Evolutionary conservation across 306 rosid species (phyloP), one percentile per base, ranked within the genome.

Genomic region (apple (Malus domestica)): DNA sequence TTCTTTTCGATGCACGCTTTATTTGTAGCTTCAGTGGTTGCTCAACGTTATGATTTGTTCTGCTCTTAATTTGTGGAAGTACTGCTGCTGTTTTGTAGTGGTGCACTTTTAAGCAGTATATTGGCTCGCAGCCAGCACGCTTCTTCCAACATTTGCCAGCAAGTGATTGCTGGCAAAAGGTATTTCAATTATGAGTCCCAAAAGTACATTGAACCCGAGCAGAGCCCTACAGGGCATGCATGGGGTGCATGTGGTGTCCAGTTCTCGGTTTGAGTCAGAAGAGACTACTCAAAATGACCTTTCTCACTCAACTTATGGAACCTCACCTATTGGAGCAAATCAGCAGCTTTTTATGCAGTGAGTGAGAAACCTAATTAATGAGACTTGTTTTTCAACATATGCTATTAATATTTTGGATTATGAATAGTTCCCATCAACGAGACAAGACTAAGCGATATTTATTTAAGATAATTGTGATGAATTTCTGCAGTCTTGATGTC

Each of bases 191-290:
- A 94, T 89, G 97, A 74, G 78, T 85, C 88, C 83, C 78, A 78
- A 78, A 44, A 82, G 71, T 57, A 78, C 65, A 68, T 66, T 72
- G 78, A 81, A 68, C 46, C 72, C 71, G 46, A 80, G 86, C 80
- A 83, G 84, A 85, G 84, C 89, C 82, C 96, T 95, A 51, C 83
- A 90, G 78, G 92, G 93, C 60, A 75, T 95, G 78, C 97, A 87
- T 78, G 97, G 97, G 72, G 90, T 95, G 67, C 89, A 74, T 27
- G 87, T 90, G 55, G 86, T 73, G 70, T 79, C 96, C 76, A 81
- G 72, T 82, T 88, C 96, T 4, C 90, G 87, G 33, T 89, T 90
- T 69, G 71, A 71, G 35, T 51, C 86, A 73, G 87, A 85, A n/a
- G 87, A 88, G 85, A 80, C 81, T 66, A 72, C 72, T 83, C 88